Conservation (phyloP, 345 rosid species). For the Citrus unshiu region DNA sequence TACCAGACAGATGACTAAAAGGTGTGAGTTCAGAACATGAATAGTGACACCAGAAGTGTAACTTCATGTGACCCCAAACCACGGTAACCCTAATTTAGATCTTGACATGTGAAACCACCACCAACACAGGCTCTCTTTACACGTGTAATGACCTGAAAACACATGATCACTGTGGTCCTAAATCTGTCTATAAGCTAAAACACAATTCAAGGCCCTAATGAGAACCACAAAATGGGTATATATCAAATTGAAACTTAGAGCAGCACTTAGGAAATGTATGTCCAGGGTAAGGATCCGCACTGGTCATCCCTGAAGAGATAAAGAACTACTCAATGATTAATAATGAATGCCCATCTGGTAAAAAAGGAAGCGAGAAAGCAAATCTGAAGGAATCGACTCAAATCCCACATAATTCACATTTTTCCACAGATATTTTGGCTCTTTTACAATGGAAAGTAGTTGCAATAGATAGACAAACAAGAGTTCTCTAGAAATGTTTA, state of each 20-base stretch:
- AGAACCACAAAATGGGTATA: neutral
- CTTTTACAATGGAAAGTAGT: neutral
- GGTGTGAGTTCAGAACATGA: neutral
- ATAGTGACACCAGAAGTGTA: neutral
- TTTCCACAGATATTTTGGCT: neutral
- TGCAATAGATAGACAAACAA: neutral
- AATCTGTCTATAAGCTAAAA: neutral
- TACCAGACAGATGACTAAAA: neutral
- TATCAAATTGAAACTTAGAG: neutral
- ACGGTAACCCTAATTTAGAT: neutral
- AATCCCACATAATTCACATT: neutral
- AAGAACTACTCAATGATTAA: neutral
- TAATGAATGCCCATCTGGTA: neutral
- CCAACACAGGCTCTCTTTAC: neutral
- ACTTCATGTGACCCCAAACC: constrained; percentile 7
- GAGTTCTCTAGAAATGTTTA: neutral
- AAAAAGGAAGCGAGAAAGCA: constrained; percentile 4
- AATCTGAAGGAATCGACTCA: neutral
- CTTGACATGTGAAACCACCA: constrained; percentile 2
- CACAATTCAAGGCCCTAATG: neutral
- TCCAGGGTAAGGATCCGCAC: neutral
- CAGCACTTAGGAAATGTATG: neutral
- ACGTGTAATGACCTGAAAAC: neutral
- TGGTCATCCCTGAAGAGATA: neutral
- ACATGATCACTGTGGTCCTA: constrained; percentile 6